phyloP scores from a whole-genome alignment of 140 eudicot species.

The Anethum foeniculum region DNA sequence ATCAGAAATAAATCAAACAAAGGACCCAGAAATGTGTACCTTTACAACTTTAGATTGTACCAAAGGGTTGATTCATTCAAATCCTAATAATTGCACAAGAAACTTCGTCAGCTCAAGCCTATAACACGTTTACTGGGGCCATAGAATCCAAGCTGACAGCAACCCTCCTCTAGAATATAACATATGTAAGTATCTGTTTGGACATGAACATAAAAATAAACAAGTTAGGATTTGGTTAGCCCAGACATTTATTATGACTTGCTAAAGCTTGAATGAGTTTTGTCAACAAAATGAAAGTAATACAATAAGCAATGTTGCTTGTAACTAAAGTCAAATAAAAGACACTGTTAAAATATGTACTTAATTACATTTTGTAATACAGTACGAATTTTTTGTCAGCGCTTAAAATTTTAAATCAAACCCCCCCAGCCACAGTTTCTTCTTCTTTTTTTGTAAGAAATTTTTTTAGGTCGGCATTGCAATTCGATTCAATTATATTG shows the following conservation, averaged over 20 bases:
- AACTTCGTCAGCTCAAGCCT: neutral
- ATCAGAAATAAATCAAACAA: neutral
- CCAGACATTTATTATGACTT: neutral
- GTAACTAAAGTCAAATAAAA: neutral
- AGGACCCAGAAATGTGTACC: neutral
- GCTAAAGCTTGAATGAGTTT: neutral
- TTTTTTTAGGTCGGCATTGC: no score
- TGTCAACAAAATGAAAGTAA: neutral
- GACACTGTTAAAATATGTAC: neutral
- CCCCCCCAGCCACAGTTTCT: no score
- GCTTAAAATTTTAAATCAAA: neutral
- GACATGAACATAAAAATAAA: neutral
- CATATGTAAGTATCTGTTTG: neutral
- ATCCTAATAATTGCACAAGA: neutral
- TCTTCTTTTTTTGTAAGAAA: no score
- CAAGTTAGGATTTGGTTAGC: neutral
- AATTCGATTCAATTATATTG: no score
- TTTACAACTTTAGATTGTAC: neutral
- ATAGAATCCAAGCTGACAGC: slow-evolving; percentile 1
- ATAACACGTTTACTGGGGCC: slow-evolving; percentile 11
- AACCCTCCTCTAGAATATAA: neutral
- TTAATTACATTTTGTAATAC: no score
- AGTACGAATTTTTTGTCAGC: neutral
- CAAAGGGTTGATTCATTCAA: neutral
- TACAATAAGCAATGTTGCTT: neutral